phyloP scores from a whole-genome alignment of 139 green algal genomes.

The Deuterostichococcus epilithicus region DNA sequence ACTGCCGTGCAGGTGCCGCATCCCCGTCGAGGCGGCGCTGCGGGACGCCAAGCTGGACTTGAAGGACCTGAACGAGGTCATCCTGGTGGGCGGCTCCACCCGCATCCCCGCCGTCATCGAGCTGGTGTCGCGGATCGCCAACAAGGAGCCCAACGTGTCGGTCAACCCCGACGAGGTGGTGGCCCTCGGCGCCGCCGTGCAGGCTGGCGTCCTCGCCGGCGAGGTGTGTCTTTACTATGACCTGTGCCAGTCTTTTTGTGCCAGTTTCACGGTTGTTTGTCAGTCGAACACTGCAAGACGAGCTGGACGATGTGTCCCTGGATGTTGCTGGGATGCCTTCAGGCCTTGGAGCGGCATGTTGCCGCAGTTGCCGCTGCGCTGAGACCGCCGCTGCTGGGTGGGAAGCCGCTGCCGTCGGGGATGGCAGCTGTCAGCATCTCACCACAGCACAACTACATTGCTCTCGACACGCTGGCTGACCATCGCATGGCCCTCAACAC shows the following conservation, averaged over 20 bases:
- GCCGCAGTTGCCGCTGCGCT: too few relatives aligned
- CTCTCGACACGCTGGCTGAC: too few relatives aligned
- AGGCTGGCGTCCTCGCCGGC: slow-evolving; percentile 78
- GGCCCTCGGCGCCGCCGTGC: slow-evolving; percentile 94
- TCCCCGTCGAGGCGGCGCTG: slow-evolving; percentile 88
- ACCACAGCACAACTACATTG: too few relatives aligned
- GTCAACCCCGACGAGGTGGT: slow-evolving; percentile 99
- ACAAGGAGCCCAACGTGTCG: slow-evolving; percentile 93
- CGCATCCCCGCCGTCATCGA: slow-evolving; percentile 94
- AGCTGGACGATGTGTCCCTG: too few relatives aligned
- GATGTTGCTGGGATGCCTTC: too few relatives aligned
- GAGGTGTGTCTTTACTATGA: slow-evolving; percentile 39
- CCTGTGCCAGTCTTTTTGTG: background rate
- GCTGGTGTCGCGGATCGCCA: slow-evolving; percentile 85
- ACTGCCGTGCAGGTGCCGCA: too few relatives aligned
- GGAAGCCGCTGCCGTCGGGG: slow-evolving; percentile 37
- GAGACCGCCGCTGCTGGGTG: too few relatives aligned
- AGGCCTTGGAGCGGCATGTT: too few relatives aligned
- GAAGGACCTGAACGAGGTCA: slow-evolving; percentile 89
- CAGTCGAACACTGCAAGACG: too few relatives aligned
- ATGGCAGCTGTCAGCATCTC: too few relatives aligned
- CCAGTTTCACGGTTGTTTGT: background rate
- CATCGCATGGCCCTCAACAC: too few relatives aligned
- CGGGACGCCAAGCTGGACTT: slow-evolving; percentile 91
- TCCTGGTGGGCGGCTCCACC: slow-evolving; percentile 94